These are phyloP conservation scores for Fusarium ramigenum DNA, from an alignment of 2,329 filamentous ascomycete genomes.

Conservation along the genomic window DNA sequence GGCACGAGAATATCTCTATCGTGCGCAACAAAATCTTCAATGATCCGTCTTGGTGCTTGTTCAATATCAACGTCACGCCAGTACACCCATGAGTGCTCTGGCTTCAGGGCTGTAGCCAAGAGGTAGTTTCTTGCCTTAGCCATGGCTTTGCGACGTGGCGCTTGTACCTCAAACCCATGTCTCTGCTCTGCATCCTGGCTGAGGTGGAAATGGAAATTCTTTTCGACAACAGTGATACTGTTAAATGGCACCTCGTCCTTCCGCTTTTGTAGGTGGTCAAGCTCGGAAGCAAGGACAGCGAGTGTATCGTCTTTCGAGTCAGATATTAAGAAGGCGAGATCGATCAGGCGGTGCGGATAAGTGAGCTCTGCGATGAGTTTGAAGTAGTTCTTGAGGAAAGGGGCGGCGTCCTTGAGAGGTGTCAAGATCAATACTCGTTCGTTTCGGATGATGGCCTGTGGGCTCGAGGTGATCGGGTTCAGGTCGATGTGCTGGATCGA, in stretches of 20 bases:
- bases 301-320: constrained; percentile 93
- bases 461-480: constrained; percentile 84
- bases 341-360: constrained; percentile 95
- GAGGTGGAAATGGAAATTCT: constrained; percentile 83
- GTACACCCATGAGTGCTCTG: constrained; percentile 98
- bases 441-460: constrained; percentile 79
- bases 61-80: constrained; percentile 98
- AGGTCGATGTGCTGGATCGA: constrained; percentile 84
- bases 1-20: constrained; percentile 93
- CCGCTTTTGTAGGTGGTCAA: constrained; percentile 86
- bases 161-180: constrained; percentile 88
- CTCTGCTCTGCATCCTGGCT: constrained; percentile 83
- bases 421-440: constrained; percentile 93
- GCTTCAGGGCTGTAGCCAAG: constrained; percentile 82
- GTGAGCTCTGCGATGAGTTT: constrained; percentile 89
- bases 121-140: constrained; percentile 92
- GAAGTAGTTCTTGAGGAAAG: constrained; percentile 88
- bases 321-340: constrained; percentile 92
- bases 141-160: constrained; percentile 88
- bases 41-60: constrained; percentile 84
- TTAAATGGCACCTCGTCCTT: constrained; percentile 84
- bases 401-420: constrained; percentile 87
- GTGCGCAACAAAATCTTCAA: constrained; percentile 95
- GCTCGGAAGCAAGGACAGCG: constrained; percentile 83
- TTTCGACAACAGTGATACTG: constrained; percentile 86